Conservation (phyloP, 371 early-diverging fungal genomes). For the Mortierella sp. region DNA sequence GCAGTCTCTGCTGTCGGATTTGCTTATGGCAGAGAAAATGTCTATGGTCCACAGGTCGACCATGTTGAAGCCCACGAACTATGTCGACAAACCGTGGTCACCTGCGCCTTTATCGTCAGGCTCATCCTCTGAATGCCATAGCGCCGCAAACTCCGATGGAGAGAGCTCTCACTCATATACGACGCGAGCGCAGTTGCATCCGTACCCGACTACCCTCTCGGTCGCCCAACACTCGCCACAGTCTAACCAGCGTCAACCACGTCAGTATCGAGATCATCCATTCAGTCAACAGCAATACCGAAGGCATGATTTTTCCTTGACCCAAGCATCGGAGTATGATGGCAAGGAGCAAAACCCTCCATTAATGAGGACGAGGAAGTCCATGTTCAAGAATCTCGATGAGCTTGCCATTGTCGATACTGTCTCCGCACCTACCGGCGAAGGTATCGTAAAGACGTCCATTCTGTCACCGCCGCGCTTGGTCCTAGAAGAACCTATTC, state of each 20-base stretch:
- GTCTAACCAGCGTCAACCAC: conserved; percentile 6
- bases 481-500: neutral
- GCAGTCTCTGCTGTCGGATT: conserved; percentile 25
- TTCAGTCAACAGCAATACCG: neutral
- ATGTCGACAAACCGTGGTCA: neutral
- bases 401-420: conserved; percentile 1
- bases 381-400: conserved; percentile 36
- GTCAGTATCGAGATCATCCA: neutral
- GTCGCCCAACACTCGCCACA: conserved; percentile 12
- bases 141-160: conserved; percentile 15
- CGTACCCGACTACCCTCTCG: neutral
- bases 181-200: too few relatives aligned
- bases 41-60: conserved; percentile 1
- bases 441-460: neutral
- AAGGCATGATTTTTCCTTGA: neutral
- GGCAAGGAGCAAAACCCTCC: neutral
- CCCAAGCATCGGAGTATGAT: neutral
- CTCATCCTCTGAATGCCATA: conserved; percentile 1
- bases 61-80: neutral
- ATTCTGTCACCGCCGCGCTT: neutral
- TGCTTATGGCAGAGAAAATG: conserved; percentile 27
- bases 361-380: conserved; percentile 22
- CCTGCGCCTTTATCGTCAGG: neutral
- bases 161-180: neutral
- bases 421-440: neutral